A percentile compares a stretch with the other conserved stretches of the same genome.
These are phyloP conservation scores for Rhododendron vialii DNA, from an alignment of 148 eudicot species.

Conservation along the genomic window DNA sequence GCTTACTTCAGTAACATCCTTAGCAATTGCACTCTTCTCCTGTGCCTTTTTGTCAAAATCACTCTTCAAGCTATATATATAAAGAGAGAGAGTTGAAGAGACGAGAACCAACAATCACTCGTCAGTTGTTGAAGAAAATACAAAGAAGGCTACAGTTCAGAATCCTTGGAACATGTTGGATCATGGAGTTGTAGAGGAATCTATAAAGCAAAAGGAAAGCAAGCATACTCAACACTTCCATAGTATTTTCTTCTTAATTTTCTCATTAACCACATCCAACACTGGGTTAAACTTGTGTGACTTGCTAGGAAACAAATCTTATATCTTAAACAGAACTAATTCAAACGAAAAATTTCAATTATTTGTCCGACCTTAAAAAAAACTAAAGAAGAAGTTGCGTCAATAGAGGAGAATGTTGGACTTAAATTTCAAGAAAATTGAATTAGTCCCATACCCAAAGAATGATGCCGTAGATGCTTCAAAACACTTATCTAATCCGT, in stretches of 20 bases:
- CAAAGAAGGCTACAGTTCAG: neutral
- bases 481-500: no score
- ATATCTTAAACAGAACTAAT: neutral
- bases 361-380: no score
- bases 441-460: neutral
- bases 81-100: neutral
- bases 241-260: neutral
- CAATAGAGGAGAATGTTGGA: neutral
- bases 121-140: neutral
- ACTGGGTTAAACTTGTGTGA: neutral
- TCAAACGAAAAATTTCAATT: no score
- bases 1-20: slow-evolving; percentile 70
- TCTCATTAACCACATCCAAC: neutral
- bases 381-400: neutral
- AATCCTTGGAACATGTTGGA: neutral
- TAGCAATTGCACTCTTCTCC: slow-evolving; percentile 47
- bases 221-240: neutral
- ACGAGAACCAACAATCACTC: neutral
- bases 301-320: neutral
- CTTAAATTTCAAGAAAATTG: no score
- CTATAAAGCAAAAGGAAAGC: no score
- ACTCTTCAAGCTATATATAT: neutral
- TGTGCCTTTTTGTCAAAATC: slow-evolving; percentile 15
- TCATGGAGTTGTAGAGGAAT: no score
- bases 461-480: neutral